Evolutionary conservation across 306 rosid species (phyloP).

Genomic region (Casuarina cunninghamiana): DNA sequence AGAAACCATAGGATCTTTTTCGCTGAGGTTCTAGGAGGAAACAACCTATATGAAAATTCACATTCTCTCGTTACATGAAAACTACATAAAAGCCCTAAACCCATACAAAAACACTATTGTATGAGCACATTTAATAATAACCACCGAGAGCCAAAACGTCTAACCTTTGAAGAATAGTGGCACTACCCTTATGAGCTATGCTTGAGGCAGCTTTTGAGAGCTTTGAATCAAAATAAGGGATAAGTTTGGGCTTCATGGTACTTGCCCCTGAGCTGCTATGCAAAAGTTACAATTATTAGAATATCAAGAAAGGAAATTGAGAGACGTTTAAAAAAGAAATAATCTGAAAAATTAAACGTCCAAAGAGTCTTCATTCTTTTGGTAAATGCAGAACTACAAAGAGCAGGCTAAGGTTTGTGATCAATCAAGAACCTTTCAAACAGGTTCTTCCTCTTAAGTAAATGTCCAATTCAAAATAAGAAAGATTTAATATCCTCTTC

Average conservation of each 20-base stretch:
- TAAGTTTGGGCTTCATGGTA: constrained; percentile 60
- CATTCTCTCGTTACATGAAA: constrained; percentile 1
- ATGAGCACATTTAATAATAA: background rate
- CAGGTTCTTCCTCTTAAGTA: no score
- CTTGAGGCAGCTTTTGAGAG: constrained; percentile 52
- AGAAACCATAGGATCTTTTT: constrained; percentile 53
- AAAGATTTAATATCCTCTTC: no score
- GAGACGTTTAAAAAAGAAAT: no score
- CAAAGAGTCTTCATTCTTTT: no score
- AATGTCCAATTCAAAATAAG: no score
- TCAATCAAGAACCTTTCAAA: no score
- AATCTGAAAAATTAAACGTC: no score
- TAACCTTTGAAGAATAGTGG: constrained; percentile 51
- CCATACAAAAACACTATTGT: background rate
- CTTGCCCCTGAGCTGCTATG: constrained; percentile 58
- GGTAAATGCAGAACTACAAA: no score
- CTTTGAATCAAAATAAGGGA: constrained; percentile 62
- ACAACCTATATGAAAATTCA: constrained; percentile 33
- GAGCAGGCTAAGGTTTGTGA: no score
- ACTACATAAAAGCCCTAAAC: no score
- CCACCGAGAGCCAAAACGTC: background rate
- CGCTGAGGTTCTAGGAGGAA: constrained; percentile 52
- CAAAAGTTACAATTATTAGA: background rate
- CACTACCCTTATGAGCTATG: constrained; percentile 47
- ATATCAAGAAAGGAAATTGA: no score